These are phyloP conservation scores for Fusarium oxysporum DNA, from an alignment of 2,329 filamentous ascomycete genomes.

Conservation along the genomic window DNA sequence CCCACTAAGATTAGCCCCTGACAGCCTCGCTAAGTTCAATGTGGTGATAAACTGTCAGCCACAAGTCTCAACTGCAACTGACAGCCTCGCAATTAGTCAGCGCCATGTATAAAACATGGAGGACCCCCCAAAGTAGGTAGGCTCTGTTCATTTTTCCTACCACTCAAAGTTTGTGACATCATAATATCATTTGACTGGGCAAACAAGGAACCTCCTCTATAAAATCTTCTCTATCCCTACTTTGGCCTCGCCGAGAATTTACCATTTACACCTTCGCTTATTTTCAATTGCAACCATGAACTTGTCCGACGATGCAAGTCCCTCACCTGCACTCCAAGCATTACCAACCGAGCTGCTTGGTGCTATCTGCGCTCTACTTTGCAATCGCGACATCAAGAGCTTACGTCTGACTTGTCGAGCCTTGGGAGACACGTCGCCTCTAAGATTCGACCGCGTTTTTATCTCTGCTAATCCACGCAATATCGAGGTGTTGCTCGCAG, in stretches of 20 bases:
- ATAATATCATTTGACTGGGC: background rate
- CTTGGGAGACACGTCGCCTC: background rate
- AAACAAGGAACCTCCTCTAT: background rate
- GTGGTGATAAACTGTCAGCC: too few species aligned
- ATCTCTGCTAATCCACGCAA: slow-evolving; percentile 8
- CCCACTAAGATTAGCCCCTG: background rate
- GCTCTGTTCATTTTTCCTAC: background rate
- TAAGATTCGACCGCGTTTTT: background rate
- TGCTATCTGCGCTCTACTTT: background rate
- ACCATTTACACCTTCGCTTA: background rate
- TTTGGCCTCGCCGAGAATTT: background rate
- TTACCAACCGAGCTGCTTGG: background rate
- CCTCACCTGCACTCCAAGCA: background rate
- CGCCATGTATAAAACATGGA: background rate
- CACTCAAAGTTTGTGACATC: background rate
- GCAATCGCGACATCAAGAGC: background rate
- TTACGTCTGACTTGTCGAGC: background rate
- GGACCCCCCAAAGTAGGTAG: background rate
- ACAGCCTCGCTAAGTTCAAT: too few species aligned
- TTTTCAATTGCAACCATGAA: background rate
- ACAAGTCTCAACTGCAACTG: too few species aligned
- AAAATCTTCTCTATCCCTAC: background rate
- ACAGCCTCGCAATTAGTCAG: background rate
- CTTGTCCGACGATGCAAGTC: background rate
- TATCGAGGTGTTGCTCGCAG: background rate